A percentile compares a stretch with the other conserved stretches of the same genome.
Evolutionary conservation across 2,329 filamentous ascomycete genomes (phyloP).

Genomic region (Cordyceps farinosa): DNA sequence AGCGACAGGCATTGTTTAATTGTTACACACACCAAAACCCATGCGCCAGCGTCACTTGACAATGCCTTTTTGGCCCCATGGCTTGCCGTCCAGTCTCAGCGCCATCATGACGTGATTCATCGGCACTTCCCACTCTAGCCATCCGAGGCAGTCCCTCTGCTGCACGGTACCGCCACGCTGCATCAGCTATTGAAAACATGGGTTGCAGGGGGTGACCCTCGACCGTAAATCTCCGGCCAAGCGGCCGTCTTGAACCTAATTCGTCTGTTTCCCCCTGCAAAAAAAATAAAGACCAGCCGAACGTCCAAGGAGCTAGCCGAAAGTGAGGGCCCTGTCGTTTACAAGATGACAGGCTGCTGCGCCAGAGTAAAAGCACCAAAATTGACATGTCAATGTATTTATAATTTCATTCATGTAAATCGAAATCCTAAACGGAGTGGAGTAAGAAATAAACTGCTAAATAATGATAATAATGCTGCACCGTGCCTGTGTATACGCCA

Average conservation of each 20-base stretch:
- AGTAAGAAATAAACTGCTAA: too few relatives aligned
- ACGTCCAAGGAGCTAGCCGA: background rate
- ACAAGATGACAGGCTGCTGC: background rate
- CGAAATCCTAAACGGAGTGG: too few relatives aligned
- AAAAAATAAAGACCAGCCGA: background rate
- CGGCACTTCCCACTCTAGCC: conserved; percentile 2
- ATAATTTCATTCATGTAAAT: background rate
- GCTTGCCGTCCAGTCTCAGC: conserved; percentile 1
- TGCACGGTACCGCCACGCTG: background rate
- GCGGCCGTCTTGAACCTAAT: background rate
- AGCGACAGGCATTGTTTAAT: background rate
- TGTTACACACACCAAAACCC: background rate
- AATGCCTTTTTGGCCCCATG: background rate
- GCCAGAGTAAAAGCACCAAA: background rate
- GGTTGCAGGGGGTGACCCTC: background rate
- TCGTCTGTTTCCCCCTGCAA: background rate
- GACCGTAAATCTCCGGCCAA: background rate
- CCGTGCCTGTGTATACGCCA: background rate
- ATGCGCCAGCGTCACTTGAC: background rate
- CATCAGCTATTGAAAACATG: background rate
- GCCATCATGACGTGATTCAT: conserved; percentile 12
- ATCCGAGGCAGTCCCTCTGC: background rate
- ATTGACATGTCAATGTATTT: too few relatives aligned
- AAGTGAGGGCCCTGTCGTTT: background rate
- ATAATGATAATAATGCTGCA: too few relatives aligned